Conservation (phyloP, 2,329 filamentous ascomycete species). For the Colletotrichum godetiae region DNA sequence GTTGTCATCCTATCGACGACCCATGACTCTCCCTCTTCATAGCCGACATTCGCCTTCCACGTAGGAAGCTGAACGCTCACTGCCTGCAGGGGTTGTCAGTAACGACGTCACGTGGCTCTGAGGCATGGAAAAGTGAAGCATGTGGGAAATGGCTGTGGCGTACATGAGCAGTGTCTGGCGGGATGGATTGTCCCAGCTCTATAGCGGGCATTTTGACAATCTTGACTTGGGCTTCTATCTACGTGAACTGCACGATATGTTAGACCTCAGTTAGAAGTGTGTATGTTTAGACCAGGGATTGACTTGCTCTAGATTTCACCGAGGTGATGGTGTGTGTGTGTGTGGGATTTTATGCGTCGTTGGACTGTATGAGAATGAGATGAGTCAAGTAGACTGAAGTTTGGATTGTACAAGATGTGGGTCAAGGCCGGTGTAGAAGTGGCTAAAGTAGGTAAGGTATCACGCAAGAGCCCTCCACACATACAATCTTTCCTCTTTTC, state of each 20-base stretch:
- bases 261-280: neutral
- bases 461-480: neutral
- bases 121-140: neutral
- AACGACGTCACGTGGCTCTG: neutral
- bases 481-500: neutral
- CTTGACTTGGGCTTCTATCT: neutral
- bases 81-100: constrained; percentile 66
- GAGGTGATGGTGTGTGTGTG: neutral
- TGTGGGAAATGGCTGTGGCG: constrained; percentile 46
- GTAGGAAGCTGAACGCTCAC: constrained; percentile 96
- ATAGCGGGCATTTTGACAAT: constrained; percentile 56
- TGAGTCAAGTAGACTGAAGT: neutral
- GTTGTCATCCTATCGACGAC: constrained; percentile 87
- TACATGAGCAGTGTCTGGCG: constrained; percentile 83
- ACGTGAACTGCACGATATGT: neutral
- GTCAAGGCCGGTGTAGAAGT: too few species aligned
- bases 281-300: neutral
- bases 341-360: neutral
- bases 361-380: neutral
- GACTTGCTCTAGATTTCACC: neutral
- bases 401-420: too few species aligned
- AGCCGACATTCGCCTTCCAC: constrained; percentile 90
- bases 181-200: constrained; percentile 77
- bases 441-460: neutral
- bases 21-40: constrained; percentile 92